These are phyloP conservation scores for Keithomyces neogunnii DNA, from an alignment of 2,329 filamentous ascomycete genomes.

Conservation along the genomic window DNA sequence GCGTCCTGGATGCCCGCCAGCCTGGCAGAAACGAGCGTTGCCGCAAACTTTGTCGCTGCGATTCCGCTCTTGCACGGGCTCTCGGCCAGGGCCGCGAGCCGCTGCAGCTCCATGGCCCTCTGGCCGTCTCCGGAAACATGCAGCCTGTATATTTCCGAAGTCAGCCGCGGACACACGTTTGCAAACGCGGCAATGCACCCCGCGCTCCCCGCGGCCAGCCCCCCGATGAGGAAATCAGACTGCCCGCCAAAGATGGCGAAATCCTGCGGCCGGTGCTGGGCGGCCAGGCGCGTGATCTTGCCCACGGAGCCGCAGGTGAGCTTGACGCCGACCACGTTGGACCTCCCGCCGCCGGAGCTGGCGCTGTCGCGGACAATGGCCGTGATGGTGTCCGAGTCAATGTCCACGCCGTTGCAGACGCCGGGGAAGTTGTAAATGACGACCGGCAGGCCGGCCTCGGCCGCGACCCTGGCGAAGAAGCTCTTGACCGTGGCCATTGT, in stretches of 20 bases:
- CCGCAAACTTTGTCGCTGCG: conserved; percentile 8
- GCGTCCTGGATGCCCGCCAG: conserved; percentile 10
- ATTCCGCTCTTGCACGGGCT: conserved; percentile 11
- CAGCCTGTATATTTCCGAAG: conserved; percentile 18
- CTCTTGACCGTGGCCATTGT: conserved; percentile 28
- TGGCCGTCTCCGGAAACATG: conserved; percentile 1
- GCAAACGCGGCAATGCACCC: conserved; percentile 56
- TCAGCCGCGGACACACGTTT: conserved; percentile 51
- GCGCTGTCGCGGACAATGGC: conserved; percentile 16
- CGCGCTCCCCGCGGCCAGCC: conserved; percentile 46
- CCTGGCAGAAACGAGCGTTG: conserved; percentile 6
- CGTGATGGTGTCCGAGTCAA: conserved; percentile 56
- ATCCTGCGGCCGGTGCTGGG: conserved; percentile 38
- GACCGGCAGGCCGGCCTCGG: conserved; percentile 51
- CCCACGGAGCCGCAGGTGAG: conserved; percentile 67
- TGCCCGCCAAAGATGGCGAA: conserved; percentile 68
- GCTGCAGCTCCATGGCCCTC: conserved; percentile 6
- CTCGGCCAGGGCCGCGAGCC: conserved; percentile 9
- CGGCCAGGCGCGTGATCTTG: conserved; percentile 56
- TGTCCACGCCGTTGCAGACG: conserved; percentile 57
- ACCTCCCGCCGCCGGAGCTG: conserved; percentile 12
- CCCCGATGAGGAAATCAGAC: conserved; percentile 60
- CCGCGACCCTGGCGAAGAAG: conserved; percentile 35
- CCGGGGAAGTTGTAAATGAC: conserved; percentile 68
- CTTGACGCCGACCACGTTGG: conserved; percentile 63